Base-by-base conservation (phyloP, 768 basidiomycete species). In the Lentinula boryana region DNA sequence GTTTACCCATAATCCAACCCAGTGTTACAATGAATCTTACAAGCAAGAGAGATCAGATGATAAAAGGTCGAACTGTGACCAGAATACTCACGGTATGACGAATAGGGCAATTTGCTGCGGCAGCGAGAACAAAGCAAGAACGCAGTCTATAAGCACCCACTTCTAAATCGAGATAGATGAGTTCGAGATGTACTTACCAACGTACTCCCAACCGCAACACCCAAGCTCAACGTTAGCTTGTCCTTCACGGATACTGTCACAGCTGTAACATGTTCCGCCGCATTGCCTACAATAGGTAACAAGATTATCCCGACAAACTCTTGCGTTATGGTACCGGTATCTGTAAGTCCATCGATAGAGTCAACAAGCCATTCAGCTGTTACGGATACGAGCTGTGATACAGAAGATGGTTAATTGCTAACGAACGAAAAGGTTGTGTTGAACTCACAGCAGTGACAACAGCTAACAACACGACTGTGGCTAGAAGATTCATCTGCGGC, bases 231-330 rank as follows among this genome's bases (percentile, higher is more conserved):
- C 32, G 87, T 86, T 18, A 89, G 71, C 69, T 90, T 89, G 69
- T 81, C 76, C 71, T 89, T 89, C 46, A 84, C 81, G 0, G 87
- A 83, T 12, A 86, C 87, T 1, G 82, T 83, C 31, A 90, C 85
- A 10, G 88, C 88, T 1, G 87, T 88, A 38, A 84, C 82, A 64
- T 88, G 88, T 64, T 90, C 88, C 67, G 72, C 86, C 0, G 85
- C 82, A 62, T 87, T 87, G 15, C 86, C 86, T 7, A 87, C 87
- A 33, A 90, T 86, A 4, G 90, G 90, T 3, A 91, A 75, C 7
- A 91, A 74, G 33, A 68, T 65, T 12, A 91, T 68, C 5, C 86
- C 89, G 62, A 90, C 82, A 69, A 88, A 92, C 66, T 84, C 84
- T 60, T 80, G 79, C 52, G 74, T 79, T 58, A 92, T 80, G 1